Evolutionary conservation across 257 asterid species (phyloP).

Genomic region (Dorcoceras hygrometricum): DNA sequence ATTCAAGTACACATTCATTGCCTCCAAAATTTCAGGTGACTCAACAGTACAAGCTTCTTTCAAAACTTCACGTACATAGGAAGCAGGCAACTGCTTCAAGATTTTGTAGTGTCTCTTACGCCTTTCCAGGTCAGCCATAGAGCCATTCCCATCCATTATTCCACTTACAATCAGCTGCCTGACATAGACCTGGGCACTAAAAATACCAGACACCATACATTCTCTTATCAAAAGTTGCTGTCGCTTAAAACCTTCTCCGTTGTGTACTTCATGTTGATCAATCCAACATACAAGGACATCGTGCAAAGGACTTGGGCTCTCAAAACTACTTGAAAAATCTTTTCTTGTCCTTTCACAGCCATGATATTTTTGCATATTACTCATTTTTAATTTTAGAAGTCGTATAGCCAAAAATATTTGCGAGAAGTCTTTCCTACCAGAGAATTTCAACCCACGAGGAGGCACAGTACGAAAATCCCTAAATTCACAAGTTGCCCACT

Average conservation of each 20-base stretch:
- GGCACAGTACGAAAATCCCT: slow-evolving; percentile 74
- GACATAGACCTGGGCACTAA: slow-evolving; percentile 85
- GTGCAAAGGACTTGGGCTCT: slow-evolving; percentile 87
- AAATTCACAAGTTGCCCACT: slow-evolving; percentile 97
- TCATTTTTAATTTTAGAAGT: slow-evolving; percentile 78
- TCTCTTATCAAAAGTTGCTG: slow-evolving; percentile 77
- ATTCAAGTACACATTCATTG: slow-evolving; percentile 58
- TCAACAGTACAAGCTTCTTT: slow-evolving; percentile 67
- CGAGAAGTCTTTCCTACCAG: slow-evolving; percentile 82
- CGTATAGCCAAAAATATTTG: slow-evolving; percentile 74
- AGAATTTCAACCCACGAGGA: slow-evolving; percentile 69
- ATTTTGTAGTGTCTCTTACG: slow-evolving; percentile 77
- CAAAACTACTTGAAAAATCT: slow-evolving; percentile 46
- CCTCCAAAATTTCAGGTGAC: slow-evolving; percentile 49
- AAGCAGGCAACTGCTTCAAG: slow-evolving; percentile 82
- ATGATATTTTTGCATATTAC: slow-evolving; percentile 41
- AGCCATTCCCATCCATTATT: slow-evolving; percentile 68
- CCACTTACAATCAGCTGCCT: slow-evolving; percentile 96
- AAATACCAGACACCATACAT: slow-evolving; percentile 71
- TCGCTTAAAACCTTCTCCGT: slow-evolving; percentile 70
- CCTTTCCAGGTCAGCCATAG: slow-evolving; percentile 51
- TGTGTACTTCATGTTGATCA: slow-evolving; percentile 95
- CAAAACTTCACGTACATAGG: slow-evolving; percentile 57
- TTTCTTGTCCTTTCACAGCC: slow-evolving; percentile 36
- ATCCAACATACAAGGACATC: slow-evolving; percentile 93